Base-by-base conservation (phyloP, 108 stramenopile genomes). In the Nannochloropsis salina region DNA sequence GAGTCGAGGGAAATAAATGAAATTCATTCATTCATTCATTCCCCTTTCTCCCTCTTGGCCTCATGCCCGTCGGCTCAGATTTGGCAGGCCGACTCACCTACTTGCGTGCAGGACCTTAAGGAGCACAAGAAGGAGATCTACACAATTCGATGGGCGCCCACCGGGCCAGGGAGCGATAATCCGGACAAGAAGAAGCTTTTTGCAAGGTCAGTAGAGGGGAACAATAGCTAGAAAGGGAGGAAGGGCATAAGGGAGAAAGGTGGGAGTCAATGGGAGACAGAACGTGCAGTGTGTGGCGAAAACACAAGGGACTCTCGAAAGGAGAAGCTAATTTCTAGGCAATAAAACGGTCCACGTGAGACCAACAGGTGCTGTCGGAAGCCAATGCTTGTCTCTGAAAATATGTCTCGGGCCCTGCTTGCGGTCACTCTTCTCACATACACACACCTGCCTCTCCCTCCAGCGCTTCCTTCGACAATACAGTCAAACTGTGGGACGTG, bases 141-240 rank as follows among this genome's bases (percentile, higher is more conserved):
- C 92, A 97, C 96, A 45, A 93, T 97, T 74, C 95, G 96, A 89
- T 98, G 97, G 97, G 93, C 95, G 87, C 96, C 97, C 11, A 96
- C 95, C n/a, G 95, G 95, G 41, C 94, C 93, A 9, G 95, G 95
- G n/a, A 94, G 94, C 12, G 90, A 85, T 79, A 94, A 96, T 91
- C 95, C 96, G 15, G 88, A 85, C n/a, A 96, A 95, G 84, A 92
- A 92, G 82, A 89, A 93, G 42, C 87, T 95, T 88, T 91, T 98
- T 8, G 96, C 96, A 5, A 96, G 96, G 44, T 88, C 51, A n/a
- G 6, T 12, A 51, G 15, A 15, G 47, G 8, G n/a, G 61, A n/a
- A n/a, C 15, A n/a, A n/a, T 15, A 74, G 61, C 20, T 15, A 74
- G 61, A n/a, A n/a, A 74, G 61, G 61, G 61, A 74, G 61, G 61